A percentile compares a stretch with the other conserved stretches of the same genome.
phyloP scores from a whole-genome alignment of 2,329 filamentous ascomycete species.

The Kalaharituber pfeilii region DNA sequence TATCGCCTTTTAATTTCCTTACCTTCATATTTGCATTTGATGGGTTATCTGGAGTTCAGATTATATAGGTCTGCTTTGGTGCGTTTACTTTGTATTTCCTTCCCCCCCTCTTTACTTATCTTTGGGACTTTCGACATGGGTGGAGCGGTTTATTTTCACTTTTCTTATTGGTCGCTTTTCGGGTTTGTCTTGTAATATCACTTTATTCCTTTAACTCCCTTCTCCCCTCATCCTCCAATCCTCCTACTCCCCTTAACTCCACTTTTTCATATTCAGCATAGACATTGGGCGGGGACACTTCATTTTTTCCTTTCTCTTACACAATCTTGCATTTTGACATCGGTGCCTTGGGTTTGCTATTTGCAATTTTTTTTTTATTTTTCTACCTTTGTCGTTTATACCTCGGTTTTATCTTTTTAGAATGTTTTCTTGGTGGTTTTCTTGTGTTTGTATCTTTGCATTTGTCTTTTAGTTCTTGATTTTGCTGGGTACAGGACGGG shows the following conservation, averaged over 20 bases:
- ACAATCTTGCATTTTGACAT: too few relatives aligned
- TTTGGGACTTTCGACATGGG: slow-evolving; percentile 12
- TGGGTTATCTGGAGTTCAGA: slow-evolving; percentile 13
- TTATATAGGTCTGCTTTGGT: slow-evolving; percentile 10
- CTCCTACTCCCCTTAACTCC: too few relatives aligned
- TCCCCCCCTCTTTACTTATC: slow-evolving; percentile 5
- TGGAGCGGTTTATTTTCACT: slow-evolving; percentile 10
- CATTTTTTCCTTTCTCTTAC: background rate
- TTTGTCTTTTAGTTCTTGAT: background rate
- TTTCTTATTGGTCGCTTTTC: background rate
- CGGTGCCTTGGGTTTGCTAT: too few relatives aligned
- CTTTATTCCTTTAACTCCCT: background rate
- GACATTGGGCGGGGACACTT: background rate
- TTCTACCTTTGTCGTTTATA: background rate
- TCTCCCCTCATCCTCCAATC: background rate
- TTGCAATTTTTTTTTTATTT: slow-evolving; percentile 3
- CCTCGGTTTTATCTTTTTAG: too few relatives aligned
- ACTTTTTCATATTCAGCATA: too few relatives aligned
- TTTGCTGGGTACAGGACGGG: background rate
- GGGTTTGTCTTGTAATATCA: background rate
- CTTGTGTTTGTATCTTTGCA: background rate
- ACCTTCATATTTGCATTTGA: slow-evolving; percentile 8
- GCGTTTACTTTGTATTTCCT: slow-evolving; percentile 3
- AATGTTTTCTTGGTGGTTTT: too few relatives aligned
- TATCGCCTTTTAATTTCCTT: slow-evolving; percentile 7